phyloP scores from a whole-genome alignment of 257 asterid genomes.

The Euphrasia confusa region DNA sequence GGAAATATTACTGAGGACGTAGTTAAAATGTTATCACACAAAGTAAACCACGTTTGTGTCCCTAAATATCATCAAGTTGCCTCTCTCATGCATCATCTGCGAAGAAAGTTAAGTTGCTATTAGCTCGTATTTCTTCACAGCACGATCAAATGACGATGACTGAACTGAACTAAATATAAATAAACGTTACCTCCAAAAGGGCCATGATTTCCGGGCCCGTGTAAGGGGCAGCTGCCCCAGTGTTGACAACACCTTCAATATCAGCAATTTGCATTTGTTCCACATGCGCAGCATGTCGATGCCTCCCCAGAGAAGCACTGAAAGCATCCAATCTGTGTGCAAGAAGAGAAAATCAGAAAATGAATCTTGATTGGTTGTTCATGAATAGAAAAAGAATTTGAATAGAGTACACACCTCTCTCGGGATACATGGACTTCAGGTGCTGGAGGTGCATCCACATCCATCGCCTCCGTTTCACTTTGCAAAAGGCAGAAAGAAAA shows the following conservation, averaged over 20 bases:
- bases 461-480: too few relatives aligned
- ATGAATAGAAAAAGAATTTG: too few relatives aligned
- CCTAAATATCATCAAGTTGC: constrained; percentile 41
- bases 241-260: constrained; percentile 65
- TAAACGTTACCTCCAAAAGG: constrained; percentile 53
- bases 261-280: constrained; percentile 73
- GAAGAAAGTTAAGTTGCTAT: constrained; percentile 5
- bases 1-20: background rate
- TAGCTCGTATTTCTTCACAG: background rate
- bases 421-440: too few relatives aligned
- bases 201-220: constrained; percentile 57
- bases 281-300: constrained; percentile 61
- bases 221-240: constrained; percentile 51
- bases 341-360: background rate
- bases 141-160: background rate
- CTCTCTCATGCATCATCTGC: constrained; percentile 65
- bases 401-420: too few relatives aligned
- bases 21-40: constrained; percentile 23
- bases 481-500: too few relatives aligned
- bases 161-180: background rate
- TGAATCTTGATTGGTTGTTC: too few relatives aligned
- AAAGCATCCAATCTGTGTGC: constrained; percentile 63
- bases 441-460: too few relatives aligned
- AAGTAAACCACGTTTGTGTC: constrained; percentile 48
- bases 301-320: constrained; percentile 59